Conservation (phyloP, 1,284 basidiomycete species). For the Fomitopsis betulina region DNA sequence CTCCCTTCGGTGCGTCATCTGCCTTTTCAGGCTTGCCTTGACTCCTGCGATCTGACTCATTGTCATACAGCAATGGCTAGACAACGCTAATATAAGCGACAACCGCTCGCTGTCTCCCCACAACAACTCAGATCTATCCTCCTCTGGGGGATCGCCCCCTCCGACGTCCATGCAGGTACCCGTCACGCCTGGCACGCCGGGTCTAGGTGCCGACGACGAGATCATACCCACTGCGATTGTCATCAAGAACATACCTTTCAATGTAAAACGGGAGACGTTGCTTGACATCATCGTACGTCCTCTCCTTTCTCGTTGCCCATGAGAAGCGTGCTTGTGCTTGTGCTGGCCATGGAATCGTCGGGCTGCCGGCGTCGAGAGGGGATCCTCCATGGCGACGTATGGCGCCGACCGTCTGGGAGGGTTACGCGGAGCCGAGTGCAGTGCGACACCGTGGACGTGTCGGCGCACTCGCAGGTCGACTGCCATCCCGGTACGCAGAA, state of each 20-base stretch:
- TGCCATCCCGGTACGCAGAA: no score
- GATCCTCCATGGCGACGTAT: no score
- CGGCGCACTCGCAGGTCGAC: background rate
- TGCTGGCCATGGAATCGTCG: background rate
- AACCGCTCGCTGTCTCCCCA: constrained; percentile 78
- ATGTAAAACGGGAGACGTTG: constrained; percentile 93
- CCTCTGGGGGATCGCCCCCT: constrained; percentile 71
- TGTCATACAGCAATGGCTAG: constrained; percentile 70
- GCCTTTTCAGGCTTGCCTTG: background rate
- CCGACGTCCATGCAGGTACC: constrained; percentile 54
- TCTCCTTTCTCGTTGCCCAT: constrained; percentile 5
- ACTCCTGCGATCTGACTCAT: constrained; percentile 5
- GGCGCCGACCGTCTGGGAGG: no score
- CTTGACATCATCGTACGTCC: constrained; percentile 88
- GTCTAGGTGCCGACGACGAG: constrained; percentile 72
- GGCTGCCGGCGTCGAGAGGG: background rate
- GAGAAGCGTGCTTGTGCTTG: constrained; percentile 4
- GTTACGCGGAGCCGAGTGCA: no score
- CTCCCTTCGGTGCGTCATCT: constrained; percentile 60
- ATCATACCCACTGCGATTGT: constrained; percentile 99
- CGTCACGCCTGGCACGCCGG: constrained; percentile 43
- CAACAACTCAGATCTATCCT: constrained; percentile 82
- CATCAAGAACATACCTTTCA: constrained; percentile 99
- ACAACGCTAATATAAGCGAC: constrained; percentile 52
- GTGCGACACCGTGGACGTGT: no score